Percentiles rank a stretch among this genome's conserved stretches.
These are phyloP conservation scores for Paraphoma sp. DNA, from an alignment of 2,329 filamentous ascomycete genomes.

Conservation along the genomic window DNA sequence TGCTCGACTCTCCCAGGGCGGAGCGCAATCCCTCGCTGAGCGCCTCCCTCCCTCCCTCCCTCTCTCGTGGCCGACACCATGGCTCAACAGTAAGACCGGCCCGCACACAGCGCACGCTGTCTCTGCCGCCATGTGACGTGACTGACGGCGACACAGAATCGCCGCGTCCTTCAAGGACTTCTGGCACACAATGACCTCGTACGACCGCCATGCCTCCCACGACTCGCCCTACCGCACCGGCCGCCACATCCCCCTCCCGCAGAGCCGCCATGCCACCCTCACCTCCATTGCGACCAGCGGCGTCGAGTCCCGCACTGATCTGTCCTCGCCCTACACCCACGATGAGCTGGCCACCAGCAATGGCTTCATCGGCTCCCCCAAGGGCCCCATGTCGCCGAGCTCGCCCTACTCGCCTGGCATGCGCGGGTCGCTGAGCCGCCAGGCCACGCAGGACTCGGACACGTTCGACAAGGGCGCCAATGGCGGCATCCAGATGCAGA, in stretches of 20 bases:
- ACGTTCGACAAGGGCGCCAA: constrained; percentile 68
- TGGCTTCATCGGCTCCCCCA: constrained; percentile 66
- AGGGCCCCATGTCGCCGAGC: constrained; percentile 63
- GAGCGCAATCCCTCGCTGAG: constrained; percentile 24
- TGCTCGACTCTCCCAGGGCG: constrained; percentile 7
- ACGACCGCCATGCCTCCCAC: constrained; percentile 85
- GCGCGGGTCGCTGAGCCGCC: constrained; percentile 75
- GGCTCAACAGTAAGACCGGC: constrained; percentile 42
- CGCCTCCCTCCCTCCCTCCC: constrained; percentile 12
- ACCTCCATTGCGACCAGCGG: constrained; percentile 86
- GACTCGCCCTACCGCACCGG: constrained; percentile 93
- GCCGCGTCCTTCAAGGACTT: constrained; percentile 77
- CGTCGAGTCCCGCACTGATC: constrained; percentile 84
- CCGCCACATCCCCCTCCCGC: constrained; percentile 85
- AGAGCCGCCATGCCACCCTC: constrained; percentile 80
- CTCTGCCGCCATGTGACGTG: constrained; percentile 6
- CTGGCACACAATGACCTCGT: constrained; percentile 84
- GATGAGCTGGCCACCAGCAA: constrained; percentile 65
- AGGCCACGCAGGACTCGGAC: constrained; percentile 61
- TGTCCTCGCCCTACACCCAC: constrained; percentile 79
- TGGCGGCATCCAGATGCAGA: constrained; percentile 95
- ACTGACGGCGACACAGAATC: constrained; percentile 42
- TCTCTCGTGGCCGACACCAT: constrained; percentile 26
- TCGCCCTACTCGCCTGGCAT: constrained; percentile 90
- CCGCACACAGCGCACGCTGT: constrained; percentile 2